Evolutionary conservation across 2,329 filamentous ascomycete genomes (phyloP).

Genomic region (Fusarium aywerte): DNA sequence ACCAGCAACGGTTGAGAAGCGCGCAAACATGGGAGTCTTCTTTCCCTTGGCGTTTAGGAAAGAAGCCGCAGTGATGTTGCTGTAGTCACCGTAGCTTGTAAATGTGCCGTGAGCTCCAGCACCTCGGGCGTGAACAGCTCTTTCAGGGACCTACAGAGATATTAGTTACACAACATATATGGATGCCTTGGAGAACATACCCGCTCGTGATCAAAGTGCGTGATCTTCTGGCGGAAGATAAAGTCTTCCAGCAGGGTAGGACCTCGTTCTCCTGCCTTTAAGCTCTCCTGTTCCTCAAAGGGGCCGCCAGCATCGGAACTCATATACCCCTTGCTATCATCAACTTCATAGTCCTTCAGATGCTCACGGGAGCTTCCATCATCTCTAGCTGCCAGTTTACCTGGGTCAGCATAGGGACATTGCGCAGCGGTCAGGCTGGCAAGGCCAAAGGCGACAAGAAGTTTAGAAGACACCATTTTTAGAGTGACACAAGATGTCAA

Average conservation of each 20-base stretch:
- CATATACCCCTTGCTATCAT: slow-evolving; percentile 66
- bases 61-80: slow-evolving; percentile 74
- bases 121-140: slow-evolving; percentile 76
- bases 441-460: slow-evolving; percentile 44
- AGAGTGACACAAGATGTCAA: background rate
- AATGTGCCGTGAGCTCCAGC: slow-evolving; percentile 77
- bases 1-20: slow-evolving; percentile 79
- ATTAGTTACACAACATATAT: slow-evolving; percentile 22
- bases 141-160: slow-evolving; percentile 61
- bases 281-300: slow-evolving; percentile 72
- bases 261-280: slow-evolving; percentile 74
- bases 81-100: slow-evolving; percentile 72
- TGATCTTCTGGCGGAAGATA: slow-evolving; percentile 77
- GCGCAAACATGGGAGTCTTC: slow-evolving; percentile 70
- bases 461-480: slow-evolving; percentile 44
- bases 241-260: slow-evolving; percentile 78
- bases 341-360: slow-evolving; percentile 54
- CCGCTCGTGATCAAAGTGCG: slow-evolving; percentile 76
- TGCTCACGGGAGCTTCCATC: slow-evolving; percentile 49
- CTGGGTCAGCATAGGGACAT: slow-evolving; percentile 51
- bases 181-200: slow-evolving; percentile 53
- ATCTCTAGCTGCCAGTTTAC: slow-evolving; percentile 41
- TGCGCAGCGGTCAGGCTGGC: slow-evolving; percentile 45
- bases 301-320: slow-evolving; percentile 76
- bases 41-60: slow-evolving; percentile 69